Conservation (phyloP, 228 moss, liverwort and hornwort species). For the Sphagnum fallax region DNA sequence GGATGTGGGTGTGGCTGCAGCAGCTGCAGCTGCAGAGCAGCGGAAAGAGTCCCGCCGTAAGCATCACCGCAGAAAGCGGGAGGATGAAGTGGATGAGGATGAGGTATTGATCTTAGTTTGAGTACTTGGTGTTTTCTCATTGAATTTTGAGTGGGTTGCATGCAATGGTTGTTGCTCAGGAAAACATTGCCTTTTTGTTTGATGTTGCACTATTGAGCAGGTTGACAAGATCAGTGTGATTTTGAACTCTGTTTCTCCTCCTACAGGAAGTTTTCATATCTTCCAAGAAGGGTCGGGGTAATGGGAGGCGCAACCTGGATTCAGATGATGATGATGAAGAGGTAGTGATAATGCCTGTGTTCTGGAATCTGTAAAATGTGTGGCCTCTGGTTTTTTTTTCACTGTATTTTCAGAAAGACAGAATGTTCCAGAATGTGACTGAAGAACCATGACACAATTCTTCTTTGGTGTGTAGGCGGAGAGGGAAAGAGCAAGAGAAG, state of each 20-base stretch:
- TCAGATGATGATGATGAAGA: slow-evolving; percentile 71
- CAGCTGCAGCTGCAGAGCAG: slow-evolving; percentile 15
- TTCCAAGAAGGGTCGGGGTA: slow-evolving; percentile 50
- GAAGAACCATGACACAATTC: no score
- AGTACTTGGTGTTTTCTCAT: not conserved
- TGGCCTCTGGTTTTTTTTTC: no score
- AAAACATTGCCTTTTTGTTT: no score
- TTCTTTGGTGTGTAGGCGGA: slow-evolving; percentile 30
- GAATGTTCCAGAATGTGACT: no score
- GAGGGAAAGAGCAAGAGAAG: slow-evolving; percentile 74
- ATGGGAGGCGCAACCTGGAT: slow-evolving; percentile 35
- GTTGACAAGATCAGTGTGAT: not conserved
- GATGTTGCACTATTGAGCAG: not conserved
- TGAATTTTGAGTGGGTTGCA: not conserved
- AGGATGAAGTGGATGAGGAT: slow-evolving; percentile 62
- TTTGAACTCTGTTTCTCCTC: not conserved
- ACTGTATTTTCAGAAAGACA: no score
- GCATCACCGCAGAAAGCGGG: slow-evolving; percentile 68
- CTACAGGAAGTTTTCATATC: slow-evolving; percentile 46
- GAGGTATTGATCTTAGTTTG: slow-evolving; percentile 26
- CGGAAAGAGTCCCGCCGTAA: slow-evolving; percentile 59
- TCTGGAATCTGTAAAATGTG: no score
- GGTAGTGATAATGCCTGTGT: slow-evolving; percentile 10
- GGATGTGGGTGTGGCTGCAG: slow-evolving; percentile 12
- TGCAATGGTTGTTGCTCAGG: no score